Conservation (phyloP, 306 rosid genomes). For the Geum urbanum region DNA sequence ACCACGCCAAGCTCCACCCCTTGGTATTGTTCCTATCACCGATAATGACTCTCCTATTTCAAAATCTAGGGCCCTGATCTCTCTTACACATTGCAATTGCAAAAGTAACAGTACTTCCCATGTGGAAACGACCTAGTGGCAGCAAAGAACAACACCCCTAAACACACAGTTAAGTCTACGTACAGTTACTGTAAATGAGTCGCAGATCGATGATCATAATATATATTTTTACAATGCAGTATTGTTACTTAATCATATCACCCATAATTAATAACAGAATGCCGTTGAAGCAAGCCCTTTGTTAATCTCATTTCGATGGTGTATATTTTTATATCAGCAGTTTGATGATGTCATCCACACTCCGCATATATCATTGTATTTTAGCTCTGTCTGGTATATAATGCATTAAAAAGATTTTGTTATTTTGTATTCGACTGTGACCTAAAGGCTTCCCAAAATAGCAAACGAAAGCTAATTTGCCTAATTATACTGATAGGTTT, state of each 20-base stretch:
- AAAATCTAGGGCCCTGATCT: conserved; percentile 45
- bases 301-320: background rate
- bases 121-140: conserved; percentile 23
- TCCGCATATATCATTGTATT: conserved; percentile 7
- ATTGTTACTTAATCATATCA: background rate
- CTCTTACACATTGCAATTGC: background rate
- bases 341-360: conserved; percentile 11
- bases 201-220: conserved; percentile 18
- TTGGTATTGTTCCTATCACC: conserved; percentile 54
- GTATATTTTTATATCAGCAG: background rate
- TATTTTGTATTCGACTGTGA: conserved; percentile 10
- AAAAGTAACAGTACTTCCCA: conserved; percentile 1
- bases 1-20: conserved; percentile 57
- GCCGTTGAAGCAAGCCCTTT: conserved; percentile 53
- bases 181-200: background rate
- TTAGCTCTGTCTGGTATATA: conserved; percentile 26
- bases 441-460: conserved; percentile 19
- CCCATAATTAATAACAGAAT: conserved; percentile 25
- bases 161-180: too few species aligned
- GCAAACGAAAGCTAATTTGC: conserved; percentile 7
- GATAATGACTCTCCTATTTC: conserved; percentile 53
- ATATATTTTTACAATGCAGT: background rate
- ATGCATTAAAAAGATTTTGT: conserved; percentile 27
- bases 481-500: background rate
- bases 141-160: conserved; percentile 21